These are phyloP conservation scores for Dysphania ambrosioides DNA, from an alignment of 148 eudicot genomes.

Conservation along the genomic window DNA sequence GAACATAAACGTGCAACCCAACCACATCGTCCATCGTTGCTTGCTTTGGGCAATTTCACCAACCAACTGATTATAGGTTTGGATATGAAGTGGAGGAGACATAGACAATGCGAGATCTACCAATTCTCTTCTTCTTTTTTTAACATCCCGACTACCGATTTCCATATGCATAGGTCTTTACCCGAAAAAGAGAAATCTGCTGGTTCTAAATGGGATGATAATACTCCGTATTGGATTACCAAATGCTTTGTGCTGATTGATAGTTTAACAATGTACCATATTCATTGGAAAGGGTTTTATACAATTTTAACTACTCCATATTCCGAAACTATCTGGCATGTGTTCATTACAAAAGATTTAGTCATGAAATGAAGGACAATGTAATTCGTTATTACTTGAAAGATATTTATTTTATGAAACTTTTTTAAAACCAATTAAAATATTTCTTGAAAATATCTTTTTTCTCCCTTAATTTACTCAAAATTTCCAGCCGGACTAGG, in stretches of 20 bases:
- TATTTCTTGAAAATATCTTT: too few species aligned
- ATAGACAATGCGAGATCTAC: too few species aligned
- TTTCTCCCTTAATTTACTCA: too few species aligned
- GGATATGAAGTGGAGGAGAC: not conserved
- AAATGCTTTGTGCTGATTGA: not conserved
- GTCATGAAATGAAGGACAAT: too few species aligned
- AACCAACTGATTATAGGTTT: slow-evolving; percentile 6
- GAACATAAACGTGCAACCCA: slow-evolving; percentile 10
- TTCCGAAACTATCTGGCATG: not conserved
- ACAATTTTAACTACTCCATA: not conserved
- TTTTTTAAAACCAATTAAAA: too few species aligned
- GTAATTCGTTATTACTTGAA: too few species aligned
- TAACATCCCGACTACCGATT: not conserved
- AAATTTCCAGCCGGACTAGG: too few species aligned
- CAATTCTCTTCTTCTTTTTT: too few species aligned
- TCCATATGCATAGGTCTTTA: not conserved
- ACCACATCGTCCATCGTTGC: too few species aligned
- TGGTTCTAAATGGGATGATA: not conserved
- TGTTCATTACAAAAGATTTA: too few species aligned
- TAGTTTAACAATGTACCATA: not conserved
- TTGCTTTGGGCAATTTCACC: not conserved
- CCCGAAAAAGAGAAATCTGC: not conserved
- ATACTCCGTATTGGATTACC: not conserved
- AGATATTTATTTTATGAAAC: too few species aligned
- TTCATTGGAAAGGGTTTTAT: not conserved